Evolutionary conservation across 768 basidiomycete species (phyloP).

Genomic region (Leucocoprinus leucothites): DNA sequence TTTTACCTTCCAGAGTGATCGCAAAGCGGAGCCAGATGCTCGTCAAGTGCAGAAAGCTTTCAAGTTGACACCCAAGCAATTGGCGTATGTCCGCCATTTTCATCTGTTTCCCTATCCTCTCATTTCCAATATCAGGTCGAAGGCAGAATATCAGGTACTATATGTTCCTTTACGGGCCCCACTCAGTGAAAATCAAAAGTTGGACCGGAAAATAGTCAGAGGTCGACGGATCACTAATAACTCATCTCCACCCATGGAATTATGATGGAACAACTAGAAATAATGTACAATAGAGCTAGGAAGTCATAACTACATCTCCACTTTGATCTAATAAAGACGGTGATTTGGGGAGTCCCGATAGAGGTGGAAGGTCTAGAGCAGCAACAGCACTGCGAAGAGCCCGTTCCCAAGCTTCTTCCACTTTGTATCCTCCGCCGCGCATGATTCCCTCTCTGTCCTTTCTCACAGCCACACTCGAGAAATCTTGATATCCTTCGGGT

Average conservation of each 20-base stretch:
- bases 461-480: constrained; percentile 72
- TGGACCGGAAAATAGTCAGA: constrained; percentile 46
- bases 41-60: constrained; percentile 4
- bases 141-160: constrained; percentile 79
- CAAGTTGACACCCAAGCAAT: constrained; percentile 4
- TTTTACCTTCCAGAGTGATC: not conserved
- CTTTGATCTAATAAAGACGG: constrained; percentile 22
- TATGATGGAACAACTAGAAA: not conserved
- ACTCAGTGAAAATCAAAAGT: constrained; percentile 51
- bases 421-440: constrained; percentile 78
- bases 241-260: constrained; percentile 1
- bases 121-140: constrained; percentile 22
- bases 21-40: constrained; percentile 1
- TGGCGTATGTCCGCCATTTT: not conserved
- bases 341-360: constrained; percentile 27
- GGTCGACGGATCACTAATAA: not conserved
- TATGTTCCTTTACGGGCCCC: constrained; percentile 74
- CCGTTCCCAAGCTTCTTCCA: constrained; percentile 85
- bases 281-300: constrained; percentile 8
- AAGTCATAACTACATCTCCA: constrained; percentile 46
- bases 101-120: not conserved
- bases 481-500: constrained; percentile 62
- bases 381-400: constrained; percentile 73
- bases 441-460: constrained; percentile 75
- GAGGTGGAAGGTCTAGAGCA: constrained; percentile 61